Evolutionary conservation across 2,329 filamentous ascomycete species (phyloP), one percentile per base, ranked within the genome.

Genomic region (Bipolaris sorokiniana): DNA sequence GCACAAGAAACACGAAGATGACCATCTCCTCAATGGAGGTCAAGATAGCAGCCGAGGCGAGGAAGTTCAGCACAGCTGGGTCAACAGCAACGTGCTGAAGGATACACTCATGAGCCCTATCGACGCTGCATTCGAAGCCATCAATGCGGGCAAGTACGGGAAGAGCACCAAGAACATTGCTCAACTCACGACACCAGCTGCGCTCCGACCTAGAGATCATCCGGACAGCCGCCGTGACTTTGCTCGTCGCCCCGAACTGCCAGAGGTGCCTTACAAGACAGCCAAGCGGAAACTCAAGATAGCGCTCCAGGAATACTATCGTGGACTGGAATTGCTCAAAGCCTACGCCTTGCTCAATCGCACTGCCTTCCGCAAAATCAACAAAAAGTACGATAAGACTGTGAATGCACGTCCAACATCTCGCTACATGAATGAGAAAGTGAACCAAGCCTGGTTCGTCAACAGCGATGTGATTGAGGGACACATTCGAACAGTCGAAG

Each of bases 311-410:
- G 95, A 98, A 74, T 97, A 92, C 74, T 98, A 99, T 74, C 89
- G 94, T 18, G 90, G 91, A 0, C 82, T 99, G 13, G 95, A 99
- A 73, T 81, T 98, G 44, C 83, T 99, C 57, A 98, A 97, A 78
- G 90, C 91, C 0, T 99, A 96, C 69, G 89, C 92, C 1, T 80
- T 96, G 20, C 82, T 97, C 13, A 99, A 99, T 75, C 86, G 92
- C 47, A 97, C 92, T 0, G 95, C 92, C 0, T 98, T 98, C 71
- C 88, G 93, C 31, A 99, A 99, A 76, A 92, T 99, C 72, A 97
- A 96, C 78, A 99, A 99, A 77, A 99, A 99, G 77, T 98, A 96
- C 74, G 93, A 98, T 82, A 99, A 98, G 79, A 87, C 90, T 2
- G 87, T 92, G 54, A 86, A 92, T 66, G 89, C 92, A 38, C 85